Evolutionary conservation across 1,139 yeast species (phyloP).

Genomic region (Lodderomyces theae): DNA sequence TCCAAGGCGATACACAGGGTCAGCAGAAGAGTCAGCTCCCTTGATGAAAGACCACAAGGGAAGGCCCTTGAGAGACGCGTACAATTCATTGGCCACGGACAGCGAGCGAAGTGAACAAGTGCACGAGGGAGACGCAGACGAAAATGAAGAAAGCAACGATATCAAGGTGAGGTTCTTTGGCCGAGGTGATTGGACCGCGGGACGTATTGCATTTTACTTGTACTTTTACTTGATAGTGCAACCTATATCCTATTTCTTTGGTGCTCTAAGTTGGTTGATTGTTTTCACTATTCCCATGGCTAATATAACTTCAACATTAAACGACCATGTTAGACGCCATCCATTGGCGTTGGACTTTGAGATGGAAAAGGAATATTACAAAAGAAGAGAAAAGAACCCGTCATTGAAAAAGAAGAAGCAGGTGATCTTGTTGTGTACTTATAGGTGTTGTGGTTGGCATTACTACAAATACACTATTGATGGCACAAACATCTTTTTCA

Average conservation of each 20-base stretch:
- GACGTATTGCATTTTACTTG: constrained; percentile 75
- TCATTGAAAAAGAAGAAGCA: constrained; percentile 30
- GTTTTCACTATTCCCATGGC: constrained; percentile 96
- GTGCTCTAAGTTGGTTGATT: constrained; percentile 70
- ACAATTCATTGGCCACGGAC: constrained; percentile 30
- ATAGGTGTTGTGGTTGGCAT: constrained; percentile 86
- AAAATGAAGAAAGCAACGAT: constrained; percentile 30
- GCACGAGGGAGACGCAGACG: constrained; percentile 16
- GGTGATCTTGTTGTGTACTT: constrained; percentile 70
- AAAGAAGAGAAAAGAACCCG: constrained; percentile 19
- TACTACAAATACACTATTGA: constrained; percentile 95
- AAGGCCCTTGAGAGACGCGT: constrained; percentile 40
- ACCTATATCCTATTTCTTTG: constrained; percentile 60
- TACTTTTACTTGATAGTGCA: constrained; percentile 67
- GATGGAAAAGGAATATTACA: constrained; percentile 53
- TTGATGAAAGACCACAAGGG: constrained; percentile 46
- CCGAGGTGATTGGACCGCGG: constrained; percentile 88
- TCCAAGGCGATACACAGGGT: constrained; percentile 42
- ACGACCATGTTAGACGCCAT: constrained; percentile 81
- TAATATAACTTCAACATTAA: constrained; percentile 55
- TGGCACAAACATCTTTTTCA: constrained; percentile 91
- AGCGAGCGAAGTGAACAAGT: not conserved
- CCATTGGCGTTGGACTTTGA: constrained; percentile 81
- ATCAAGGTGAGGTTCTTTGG: constrained; percentile 74
- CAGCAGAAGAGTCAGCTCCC: constrained; percentile 31